Base-by-base conservation (phyloP, 2,329 filamentous ascomycete species). In the Arthroderma uncinatum region DNA sequence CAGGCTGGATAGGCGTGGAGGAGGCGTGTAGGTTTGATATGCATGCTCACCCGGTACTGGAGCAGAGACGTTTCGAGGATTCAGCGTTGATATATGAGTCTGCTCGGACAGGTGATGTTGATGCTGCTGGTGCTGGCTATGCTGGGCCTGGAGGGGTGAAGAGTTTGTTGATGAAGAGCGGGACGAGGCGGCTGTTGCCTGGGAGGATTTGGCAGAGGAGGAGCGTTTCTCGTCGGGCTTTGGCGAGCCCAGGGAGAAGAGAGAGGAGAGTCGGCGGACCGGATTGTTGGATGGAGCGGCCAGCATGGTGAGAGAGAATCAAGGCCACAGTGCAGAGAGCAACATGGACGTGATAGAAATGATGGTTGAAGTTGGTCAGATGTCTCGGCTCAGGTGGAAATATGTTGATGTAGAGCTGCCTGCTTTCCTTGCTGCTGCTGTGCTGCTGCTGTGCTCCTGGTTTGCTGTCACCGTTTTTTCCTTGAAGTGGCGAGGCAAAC, bases 191-290 rank as follows among this genome's bases (percentile, higher is more conserved):
- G n/a, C 33, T 66, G 66, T n/a, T 48, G 23, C 8, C 16, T 53
- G 55, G 3, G 57, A 60, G n/a, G 57, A 42, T 23, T 40, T 23
- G 36, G 47, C 40, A 28, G 57, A 33, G 23, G 28, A 23, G 34
- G 44, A 16, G 28, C 57, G 34, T 28, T 8, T 47, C 16, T 57
- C 47, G 7, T 57, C 54, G 48, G 73, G 70, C 59, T 71, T 71
- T 39, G 67, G 63, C 21, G 69, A 69, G 10, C 70, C 66, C 59
- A 74, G 58, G 5, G 73, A 74, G 59, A 76, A 75, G 48, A 76
- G 68, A 37, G 74, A 76, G 9, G 73, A 74, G 58, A 76, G 72
- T 58, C 73, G 73, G 65, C 70, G 74, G 58, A 71, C 72, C 57
- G 71, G 34, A 8, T 34, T 72, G 62, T 73, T 74, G 57, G 68